These are phyloP conservation scores for Colletotrichum simmondsii DNA, from an alignment of 2,329 filamentous ascomycete genomes.

Conservation along the genomic window DNA sequence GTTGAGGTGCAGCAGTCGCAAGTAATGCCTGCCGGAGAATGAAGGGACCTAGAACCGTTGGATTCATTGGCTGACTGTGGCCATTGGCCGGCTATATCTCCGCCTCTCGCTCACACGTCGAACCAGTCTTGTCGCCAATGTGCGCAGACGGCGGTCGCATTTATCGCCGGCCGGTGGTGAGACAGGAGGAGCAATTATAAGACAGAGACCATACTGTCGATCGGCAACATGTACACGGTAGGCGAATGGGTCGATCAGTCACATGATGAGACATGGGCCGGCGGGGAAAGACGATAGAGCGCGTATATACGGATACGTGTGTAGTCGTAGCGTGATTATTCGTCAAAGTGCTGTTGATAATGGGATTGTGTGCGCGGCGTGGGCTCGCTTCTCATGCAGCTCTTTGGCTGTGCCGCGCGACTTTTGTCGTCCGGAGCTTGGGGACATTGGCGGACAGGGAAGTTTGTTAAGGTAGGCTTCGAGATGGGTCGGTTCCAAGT, in stretches of 20 bases:
- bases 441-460: conserved; percentile 5
- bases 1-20: conserved; percentile 1
- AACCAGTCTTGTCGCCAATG: not conserved
- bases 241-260: not conserved
- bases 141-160: not conserved
- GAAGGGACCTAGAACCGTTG: not conserved
- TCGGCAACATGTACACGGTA: not conserved
- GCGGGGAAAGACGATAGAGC: not conserved
- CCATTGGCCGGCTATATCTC: conserved; percentile 1
- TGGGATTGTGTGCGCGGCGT: not conserved
- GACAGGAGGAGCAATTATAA: not conserved
- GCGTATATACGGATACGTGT: not conserved
- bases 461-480: not conserved
- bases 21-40: not conserved
- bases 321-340: not conserved
- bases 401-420: conserved; percentile 1
- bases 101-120: not conserved
- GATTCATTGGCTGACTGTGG: not conserved
- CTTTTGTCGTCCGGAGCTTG: not conserved
- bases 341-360: not conserved
- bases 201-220: not conserved
- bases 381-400: conserved; percentile 26
- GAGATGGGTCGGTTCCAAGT: conserved; percentile 7
- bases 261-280: not conserved
- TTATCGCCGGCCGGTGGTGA: not conserved